Evolutionary conservation across 2,329 filamentous ascomycete species (phyloP).

Genomic region (Apiospora pterosperma): DNA sequence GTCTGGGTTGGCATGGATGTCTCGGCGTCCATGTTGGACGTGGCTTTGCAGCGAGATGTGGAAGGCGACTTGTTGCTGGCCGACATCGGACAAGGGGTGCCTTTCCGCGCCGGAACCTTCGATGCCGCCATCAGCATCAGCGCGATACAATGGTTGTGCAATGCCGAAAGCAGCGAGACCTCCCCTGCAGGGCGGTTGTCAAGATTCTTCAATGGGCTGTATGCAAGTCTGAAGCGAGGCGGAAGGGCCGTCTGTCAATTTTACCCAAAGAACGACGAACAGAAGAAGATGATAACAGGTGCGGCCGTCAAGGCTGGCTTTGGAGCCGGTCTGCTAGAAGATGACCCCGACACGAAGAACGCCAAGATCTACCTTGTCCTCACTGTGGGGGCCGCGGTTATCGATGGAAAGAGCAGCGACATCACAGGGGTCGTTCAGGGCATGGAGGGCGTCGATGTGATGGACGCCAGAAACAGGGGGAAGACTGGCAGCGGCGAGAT

Average conservation of each 20-base stretch:
- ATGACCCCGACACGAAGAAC: slow-evolving; percentile 95
- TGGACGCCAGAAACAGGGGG: slow-evolving; percentile 61
- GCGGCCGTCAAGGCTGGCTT: slow-evolving; percentile 94
- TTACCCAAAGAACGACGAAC: slow-evolving; percentile 92
- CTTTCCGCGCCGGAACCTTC: slow-evolving; percentile 87
- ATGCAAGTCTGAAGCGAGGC: slow-evolving; percentile 77
- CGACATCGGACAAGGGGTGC: slow-evolving; percentile 93
- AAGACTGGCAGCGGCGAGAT: slow-evolving; percentile 48
- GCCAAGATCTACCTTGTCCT: slow-evolving; percentile 94
- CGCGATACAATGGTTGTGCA: slow-evolving; percentile 98
- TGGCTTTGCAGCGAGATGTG: slow-evolving; percentile 86
- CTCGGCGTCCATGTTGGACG: slow-evolving; percentile 91
- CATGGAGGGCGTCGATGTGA: slow-evolving; percentile 83
- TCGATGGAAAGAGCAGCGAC: slow-evolving; percentile 59
- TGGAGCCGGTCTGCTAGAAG: slow-evolving; percentile 89
- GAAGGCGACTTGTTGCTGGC: slow-evolving; percentile 92
- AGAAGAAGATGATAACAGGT: slow-evolving; percentile 86
- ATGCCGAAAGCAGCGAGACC: slow-evolving; percentile 85
- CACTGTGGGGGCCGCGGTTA: slow-evolving; percentile 68
- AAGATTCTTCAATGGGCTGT: slow-evolving; percentile 90
- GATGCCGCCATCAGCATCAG: slow-evolving; percentile 94
- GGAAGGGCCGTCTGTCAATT: slow-evolving; percentile 95
- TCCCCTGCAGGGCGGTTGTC: slow-evolving; percentile 73
- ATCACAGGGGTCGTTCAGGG: slow-evolving; percentile 88
- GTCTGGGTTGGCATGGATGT: slow-evolving; percentile 98